phyloP scores from a whole-genome alignment of 73 alveolate species.

The Tetrahymena malaccensis region DNA sequence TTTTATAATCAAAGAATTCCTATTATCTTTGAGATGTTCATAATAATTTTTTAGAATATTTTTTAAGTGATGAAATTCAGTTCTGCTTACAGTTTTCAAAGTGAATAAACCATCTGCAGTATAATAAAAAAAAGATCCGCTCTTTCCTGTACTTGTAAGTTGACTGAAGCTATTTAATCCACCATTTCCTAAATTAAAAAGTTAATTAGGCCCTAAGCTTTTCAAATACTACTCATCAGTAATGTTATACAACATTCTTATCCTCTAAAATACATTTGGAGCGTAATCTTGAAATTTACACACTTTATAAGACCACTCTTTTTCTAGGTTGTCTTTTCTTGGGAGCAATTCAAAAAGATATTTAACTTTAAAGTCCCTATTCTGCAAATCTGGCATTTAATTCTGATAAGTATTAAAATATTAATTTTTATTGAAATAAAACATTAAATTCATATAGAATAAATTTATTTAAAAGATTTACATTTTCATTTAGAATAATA shows the following conservation, averaged over 20 bases:
- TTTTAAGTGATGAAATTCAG: conserved; percentile 81
- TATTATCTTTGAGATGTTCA: conserved; percentile 70
- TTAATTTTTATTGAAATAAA: too few species aligned
- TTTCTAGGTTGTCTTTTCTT: conserved; percentile 52
- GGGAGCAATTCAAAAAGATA: conserved; percentile 66
- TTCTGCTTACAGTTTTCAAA: conserved; percentile 80
- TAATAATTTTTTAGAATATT: conserved; percentile 75
- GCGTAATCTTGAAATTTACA: conserved; percentile 78
- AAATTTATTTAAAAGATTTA: background rate
- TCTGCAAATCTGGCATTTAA: conserved; percentile 42
- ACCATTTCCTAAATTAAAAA: conserved; percentile 36
- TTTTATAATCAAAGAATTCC: conserved; percentile 68
- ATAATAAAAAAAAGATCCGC: conserved; percentile 96
- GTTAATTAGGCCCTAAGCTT: conserved; percentile 57
- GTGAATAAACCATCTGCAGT: conserved; percentile 95
- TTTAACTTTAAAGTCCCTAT: conserved; percentile 60
- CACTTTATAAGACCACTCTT: conserved; percentile 51
- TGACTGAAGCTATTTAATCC: conserved; percentile 36
- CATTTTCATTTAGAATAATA: background rate
- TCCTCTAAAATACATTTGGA: conserved; percentile 73
- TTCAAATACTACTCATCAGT: conserved; percentile 55
- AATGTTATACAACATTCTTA: conserved; percentile 64
- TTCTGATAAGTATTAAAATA: background rate
- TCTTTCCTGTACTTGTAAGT: conserved; percentile 79
- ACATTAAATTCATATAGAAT: background rate